Base-by-base conservation (phyloP, 352 stramenopile species). In the Pythium coloratum region DNA sequence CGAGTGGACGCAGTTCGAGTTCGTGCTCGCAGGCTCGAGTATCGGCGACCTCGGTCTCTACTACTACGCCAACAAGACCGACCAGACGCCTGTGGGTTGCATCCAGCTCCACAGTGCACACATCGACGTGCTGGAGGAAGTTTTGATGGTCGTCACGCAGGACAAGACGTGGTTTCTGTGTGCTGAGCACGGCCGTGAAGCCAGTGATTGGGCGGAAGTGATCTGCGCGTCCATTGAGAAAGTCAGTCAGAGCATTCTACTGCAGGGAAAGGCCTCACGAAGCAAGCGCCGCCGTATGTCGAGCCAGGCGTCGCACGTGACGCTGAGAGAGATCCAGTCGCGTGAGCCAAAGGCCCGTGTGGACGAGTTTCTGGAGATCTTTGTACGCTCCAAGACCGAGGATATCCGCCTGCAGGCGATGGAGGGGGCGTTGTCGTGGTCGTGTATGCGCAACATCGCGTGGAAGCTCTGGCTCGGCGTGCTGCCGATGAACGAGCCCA, bases 91-190 rank as follows among this genome's bases (percentile, higher is more conserved):
- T 10, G 66, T 77, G 7, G 82, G 81, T 12, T 88, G 73, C 54
- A 87, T 92, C 53, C 65, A 64, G 4, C 73, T 92, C n/a, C 81
- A 89, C 30, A 82, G 70, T 28, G 83, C 83, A 0, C 84, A 89
- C 46, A 78, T 92, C 10, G 86, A 94, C 55, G 76, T 86, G 47
- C 68, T 93, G 12, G 85, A 88, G 56, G 85, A 93, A 62, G 81
- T 93, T 16, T 51, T 93, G 60, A 92, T 91, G 79, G 79, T 94
- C 42, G 75, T 90, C 32, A 88, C 83, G 42, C 75, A 78, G 16
- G 82, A 91, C 70, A 85, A 89, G 68, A 92, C 83, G 59, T 94
- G 83, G 86, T 94, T 92, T 59, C 74, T 94, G 20, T 94, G 86
- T 36, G 83, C 83, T 3, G 78, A 88, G 33, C 67, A 82, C 44